Evolutionary conservation across 192 early-diverging fungal genomes (phyloP).

Genomic region (Umbelopsis sp.): DNA sequence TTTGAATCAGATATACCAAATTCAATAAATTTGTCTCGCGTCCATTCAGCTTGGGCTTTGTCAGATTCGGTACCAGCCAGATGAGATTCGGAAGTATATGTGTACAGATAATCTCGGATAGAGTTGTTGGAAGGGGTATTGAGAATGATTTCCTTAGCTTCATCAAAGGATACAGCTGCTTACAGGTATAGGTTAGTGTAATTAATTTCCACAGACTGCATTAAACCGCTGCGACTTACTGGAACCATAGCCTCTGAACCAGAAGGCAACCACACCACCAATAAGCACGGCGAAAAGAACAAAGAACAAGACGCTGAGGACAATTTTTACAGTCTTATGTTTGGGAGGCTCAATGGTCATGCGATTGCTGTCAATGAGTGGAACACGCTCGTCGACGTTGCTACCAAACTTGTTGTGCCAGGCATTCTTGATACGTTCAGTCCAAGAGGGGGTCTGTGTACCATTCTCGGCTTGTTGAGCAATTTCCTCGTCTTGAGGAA

Average conservation of each 20-base stretch:
- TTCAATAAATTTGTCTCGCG: slow-evolving; percentile 49
- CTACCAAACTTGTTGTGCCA: slow-evolving; percentile 1
- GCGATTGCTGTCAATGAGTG: slow-evolving; percentile 21
- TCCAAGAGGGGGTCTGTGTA: not conserved
- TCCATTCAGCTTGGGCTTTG: slow-evolving; percentile 52
- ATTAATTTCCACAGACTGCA: not conserved
- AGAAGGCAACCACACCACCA: slow-evolving; percentile 6
- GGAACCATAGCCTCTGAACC: not conserved
- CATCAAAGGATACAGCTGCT: not conserved
- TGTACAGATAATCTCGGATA: slow-evolving; percentile 46
- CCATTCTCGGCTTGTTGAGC: slow-evolving; percentile 14
- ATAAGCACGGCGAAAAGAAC: slow-evolving; percentile 3
- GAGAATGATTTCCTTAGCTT: slow-evolving; percentile 18
- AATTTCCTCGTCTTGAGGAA: slow-evolving; percentile 14
- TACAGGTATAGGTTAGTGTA: not conserved
- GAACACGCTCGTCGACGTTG: slow-evolving; percentile 6
- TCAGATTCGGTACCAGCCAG: slow-evolving; percentile 55
- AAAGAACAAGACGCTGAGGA: slow-evolving; percentile 4
- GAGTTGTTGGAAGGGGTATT: slow-evolving; percentile 23
- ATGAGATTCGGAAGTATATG: slow-evolving; percentile 61
- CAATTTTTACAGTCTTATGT: slow-evolving; percentile 15
- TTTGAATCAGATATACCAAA: slow-evolving; percentile 55
- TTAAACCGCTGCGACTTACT: not conserved
- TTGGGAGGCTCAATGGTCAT: slow-evolving; percentile 29
- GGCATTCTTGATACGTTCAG: not conserved